Evolutionary conservation across 148 eudicot genomes (phyloP).

Genomic region (Tetragonia tetragonoides): DNA sequence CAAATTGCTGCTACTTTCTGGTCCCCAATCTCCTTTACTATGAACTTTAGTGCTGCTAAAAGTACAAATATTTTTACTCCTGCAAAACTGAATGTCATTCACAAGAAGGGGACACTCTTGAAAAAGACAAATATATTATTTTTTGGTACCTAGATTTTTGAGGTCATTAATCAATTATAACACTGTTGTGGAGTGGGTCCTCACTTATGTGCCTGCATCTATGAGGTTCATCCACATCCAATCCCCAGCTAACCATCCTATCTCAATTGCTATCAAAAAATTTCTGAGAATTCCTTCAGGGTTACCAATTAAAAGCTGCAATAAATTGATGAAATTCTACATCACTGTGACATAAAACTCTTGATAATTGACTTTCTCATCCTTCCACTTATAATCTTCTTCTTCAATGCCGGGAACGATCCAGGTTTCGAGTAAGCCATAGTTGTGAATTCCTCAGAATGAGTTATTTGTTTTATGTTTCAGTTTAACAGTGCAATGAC

Average conservation of each 20-base stretch:
- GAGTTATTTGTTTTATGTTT: background rate
- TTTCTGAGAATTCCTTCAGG: background rate
- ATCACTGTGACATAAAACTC: background rate
- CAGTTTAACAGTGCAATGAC: background rate
- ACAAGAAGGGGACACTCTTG: background rate
- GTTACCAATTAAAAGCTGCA: constrained; percentile 1
- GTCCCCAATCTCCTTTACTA: background rate
- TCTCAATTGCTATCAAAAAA: constrained; percentile 13
- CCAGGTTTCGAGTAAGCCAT: constrained; percentile 73
- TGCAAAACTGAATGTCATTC: background rate
- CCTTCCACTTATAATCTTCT: constrained; percentile 2
- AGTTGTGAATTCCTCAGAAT: background rate
- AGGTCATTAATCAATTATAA: constrained; percentile 14
- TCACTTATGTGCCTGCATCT: constrained; percentile 15
- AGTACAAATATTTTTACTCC: background rate
- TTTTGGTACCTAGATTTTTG: constrained; percentile 10
- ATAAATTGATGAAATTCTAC: background rate
- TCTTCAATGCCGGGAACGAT: constrained; percentile 87
- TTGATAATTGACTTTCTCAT: background rate
- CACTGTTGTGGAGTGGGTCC: constrained; percentile 3
- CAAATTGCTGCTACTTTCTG: background rate
- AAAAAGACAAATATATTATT: constrained; percentile 19
- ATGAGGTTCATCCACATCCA: constrained; percentile 35
- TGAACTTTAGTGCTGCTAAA: background rate
- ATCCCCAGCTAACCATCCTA: constrained; percentile 24